Conservation (phyloP, 176 grass and related monocot species). For the Musa troglodytarum region DNA sequence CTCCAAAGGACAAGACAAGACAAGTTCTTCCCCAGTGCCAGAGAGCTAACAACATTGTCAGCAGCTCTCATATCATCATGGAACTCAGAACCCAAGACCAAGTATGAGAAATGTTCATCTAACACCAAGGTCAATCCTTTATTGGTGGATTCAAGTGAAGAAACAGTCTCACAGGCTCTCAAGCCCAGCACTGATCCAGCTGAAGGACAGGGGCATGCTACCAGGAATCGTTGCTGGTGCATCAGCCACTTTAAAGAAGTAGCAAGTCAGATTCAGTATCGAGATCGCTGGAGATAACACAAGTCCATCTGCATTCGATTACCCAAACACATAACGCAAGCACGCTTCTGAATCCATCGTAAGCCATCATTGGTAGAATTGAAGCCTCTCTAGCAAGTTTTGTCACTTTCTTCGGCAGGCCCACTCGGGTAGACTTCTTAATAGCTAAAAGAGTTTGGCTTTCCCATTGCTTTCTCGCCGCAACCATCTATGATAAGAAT, state of each 20-base stretch:
- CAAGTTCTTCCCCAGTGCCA: conserved; percentile 30
- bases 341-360: conserved; percentile 63
- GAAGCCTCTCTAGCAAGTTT: conserved; percentile 26
- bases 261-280: conserved; percentile 32
- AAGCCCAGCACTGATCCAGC: conserved; percentile 19
- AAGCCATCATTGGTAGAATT: conserved; percentile 64
- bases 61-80: conserved; percentile 35
- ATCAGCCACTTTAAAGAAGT: conserved; percentile 65
- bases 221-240: conserved; percentile 44
- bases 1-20: conserved; percentile 30
- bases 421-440: conserved; percentile 24
- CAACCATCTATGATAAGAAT: conserved; percentile 48
- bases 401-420: conserved; percentile 20
- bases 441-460: conserved; percentile 46
- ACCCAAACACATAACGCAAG: conserved; percentile 66
- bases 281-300: conserved; percentile 42
- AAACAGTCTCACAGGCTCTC: conserved; percentile 40
- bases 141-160: conserved; percentile 32
- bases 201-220: conserved; percentile 13
- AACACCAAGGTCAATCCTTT: conserved; percentile 45
- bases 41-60: conserved; percentile 25
- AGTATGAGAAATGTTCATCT: conserved; percentile 69
- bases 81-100: conserved; percentile 52
- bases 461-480: conserved; percentile 45
- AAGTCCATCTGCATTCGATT: conserved; percentile 36